Conservation (phyloP, 2,329 filamentous ascomycete species). For the Aspergillus pseudoterreus region DNA sequence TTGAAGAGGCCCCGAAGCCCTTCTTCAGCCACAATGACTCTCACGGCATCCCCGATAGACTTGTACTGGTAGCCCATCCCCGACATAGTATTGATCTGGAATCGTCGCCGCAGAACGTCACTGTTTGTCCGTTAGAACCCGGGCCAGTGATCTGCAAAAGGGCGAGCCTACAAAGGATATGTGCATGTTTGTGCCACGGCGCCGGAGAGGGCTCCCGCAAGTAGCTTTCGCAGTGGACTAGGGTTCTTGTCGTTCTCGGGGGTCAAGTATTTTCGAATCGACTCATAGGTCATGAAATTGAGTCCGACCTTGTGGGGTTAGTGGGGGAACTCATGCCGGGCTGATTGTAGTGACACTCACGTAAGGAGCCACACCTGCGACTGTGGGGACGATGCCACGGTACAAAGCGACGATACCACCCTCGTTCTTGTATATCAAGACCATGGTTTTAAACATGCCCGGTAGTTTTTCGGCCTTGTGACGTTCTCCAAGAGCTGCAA, state of each 20-base stretch:
- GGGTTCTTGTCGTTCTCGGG: conserved; percentile 85
- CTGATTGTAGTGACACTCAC: conserved; percentile 45
- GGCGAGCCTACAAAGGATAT: conserved; percentile 78
- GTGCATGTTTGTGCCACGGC: conserved; percentile 96
- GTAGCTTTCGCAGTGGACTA: conserved; percentile 71
- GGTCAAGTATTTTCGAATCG: conserved; percentile 77
- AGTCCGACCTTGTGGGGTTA: conserved; percentile 67
- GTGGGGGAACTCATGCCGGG: not conserved
- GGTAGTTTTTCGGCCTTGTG: conserved; percentile 63
- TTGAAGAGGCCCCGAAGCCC: conserved; percentile 87
- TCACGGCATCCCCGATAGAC: conserved; percentile 77
- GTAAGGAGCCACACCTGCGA: conserved; percentile 93
- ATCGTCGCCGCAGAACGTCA: conserved; percentile 86
- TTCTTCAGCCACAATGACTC: conserved; percentile 77
- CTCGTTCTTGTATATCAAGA: conserved; percentile 83
- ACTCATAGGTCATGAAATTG: conserved; percentile 98
- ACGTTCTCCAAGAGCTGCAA: conserved; percentile 66
- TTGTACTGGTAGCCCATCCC: conserved; percentile 97
- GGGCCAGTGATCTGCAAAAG: conserved; percentile 7
- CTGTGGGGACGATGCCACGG: conserved; percentile 86
- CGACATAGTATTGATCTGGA: conserved; percentile 99
- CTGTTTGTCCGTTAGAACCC: conserved; percentile 41
- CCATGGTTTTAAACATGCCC: conserved; percentile 86
- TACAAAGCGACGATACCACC: conserved; percentile 85
- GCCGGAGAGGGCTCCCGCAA: conserved; percentile 89